phyloP scores from a whole-genome alignment of 2,329 filamentous ascomycete genomes.

The Aspergillus transmontanensis region DNA sequence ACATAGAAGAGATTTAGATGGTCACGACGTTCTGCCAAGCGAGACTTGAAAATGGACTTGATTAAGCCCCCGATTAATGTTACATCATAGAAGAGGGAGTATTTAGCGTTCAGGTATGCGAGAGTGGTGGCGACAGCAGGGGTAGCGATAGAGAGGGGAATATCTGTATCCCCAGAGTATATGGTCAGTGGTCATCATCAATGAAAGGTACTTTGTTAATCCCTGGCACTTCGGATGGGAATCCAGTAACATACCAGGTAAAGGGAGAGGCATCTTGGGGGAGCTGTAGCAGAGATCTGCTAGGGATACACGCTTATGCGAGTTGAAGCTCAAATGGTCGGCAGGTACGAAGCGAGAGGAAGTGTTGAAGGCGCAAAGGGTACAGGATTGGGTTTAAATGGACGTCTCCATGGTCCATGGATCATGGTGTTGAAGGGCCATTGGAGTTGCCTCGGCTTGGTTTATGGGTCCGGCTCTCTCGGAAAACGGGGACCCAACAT shows the following conservation, averaged over 20 bases:
- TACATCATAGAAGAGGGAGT: slow-evolving; percentile 67
- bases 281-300: not conserved
- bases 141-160: slow-evolving; percentile 49
- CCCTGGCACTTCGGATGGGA: not conserved
- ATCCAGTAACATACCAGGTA: slow-evolving; percentile 20
- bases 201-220: not conserved
- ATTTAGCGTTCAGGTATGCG: slow-evolving; percentile 78
- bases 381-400: not conserved
- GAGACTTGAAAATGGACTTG: slow-evolving; percentile 48
- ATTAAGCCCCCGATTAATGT: slow-evolving; percentile 59
- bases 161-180: slow-evolving; percentile 22
- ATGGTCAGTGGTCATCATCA: not conserved
- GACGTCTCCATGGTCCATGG: not conserved
- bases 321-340: not conserved
- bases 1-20: slow-evolving; percentile 73
- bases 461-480: not conserved
- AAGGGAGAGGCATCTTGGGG: slow-evolving; percentile 8
- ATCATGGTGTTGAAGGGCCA: not conserved
- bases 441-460: slow-evolving; percentile 14
- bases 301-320: not conserved
- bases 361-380: not conserved
- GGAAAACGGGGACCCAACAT: not conserved
- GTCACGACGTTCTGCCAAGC: slow-evolving; percentile 58
- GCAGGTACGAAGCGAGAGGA: not conserved
- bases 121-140: slow-evolving; percentile 67